phyloP scores from a whole-genome alignment of 192 early-diverging fungal species.

The Linnemannia elongata region DNA sequence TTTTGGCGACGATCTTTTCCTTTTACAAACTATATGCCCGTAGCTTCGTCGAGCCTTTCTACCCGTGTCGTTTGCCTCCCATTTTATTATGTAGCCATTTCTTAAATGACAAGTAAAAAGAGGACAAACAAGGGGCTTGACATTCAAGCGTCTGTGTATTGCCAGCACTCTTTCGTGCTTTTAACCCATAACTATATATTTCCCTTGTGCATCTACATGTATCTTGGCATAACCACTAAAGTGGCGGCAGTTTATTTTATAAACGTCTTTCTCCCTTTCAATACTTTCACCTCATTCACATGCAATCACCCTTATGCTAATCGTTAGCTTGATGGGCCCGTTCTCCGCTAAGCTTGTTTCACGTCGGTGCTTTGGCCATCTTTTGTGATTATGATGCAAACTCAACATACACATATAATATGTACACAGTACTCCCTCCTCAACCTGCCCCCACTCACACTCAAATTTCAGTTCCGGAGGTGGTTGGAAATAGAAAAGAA shows the following conservation, averaged over 20 bases:
- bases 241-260: too few species aligned
- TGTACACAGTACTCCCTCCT: too few species aligned
- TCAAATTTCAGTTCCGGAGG: background rate
- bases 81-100: background rate
- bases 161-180: background rate
- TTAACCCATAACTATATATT: background rate
- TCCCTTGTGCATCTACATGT: background rate
- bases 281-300: too few species aligned
- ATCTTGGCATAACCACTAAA: background rate
- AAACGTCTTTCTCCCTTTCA: too few species aligned
- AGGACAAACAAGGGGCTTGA: conserved; percentile 19
- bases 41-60: conserved; percentile 23
- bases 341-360: too few species aligned
- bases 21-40: background rate
- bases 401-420: too few species aligned
- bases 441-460: too few species aligned
- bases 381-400: too few species aligned
- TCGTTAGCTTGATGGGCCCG: too few species aligned
- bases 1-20: background rate
- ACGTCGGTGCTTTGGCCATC: too few species aligned
- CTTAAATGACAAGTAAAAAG: background rate
- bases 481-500: conserved; percentile 16
- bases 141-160: conserved; percentile 3
- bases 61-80: background rate
- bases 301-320: too few species aligned